These are phyloP conservation scores for Penicillium parvum DNA, from an alignment of 495 filamentous ascomycete genomes.

Conservation along the genomic window DNA sequence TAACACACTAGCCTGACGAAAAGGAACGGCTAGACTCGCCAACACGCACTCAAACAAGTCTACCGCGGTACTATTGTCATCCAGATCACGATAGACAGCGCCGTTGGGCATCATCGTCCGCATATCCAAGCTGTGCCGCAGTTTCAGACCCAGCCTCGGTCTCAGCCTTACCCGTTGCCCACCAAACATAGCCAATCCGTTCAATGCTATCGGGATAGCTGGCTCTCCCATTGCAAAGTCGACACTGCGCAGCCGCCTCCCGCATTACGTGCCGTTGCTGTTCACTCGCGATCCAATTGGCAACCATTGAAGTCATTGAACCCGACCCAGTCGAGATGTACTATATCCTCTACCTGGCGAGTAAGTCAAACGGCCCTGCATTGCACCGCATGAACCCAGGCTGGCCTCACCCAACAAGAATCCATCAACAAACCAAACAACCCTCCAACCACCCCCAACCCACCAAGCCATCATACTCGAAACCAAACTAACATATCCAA, in stretches of 20 bases:
- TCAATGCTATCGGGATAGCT: constrained; percentile 33
- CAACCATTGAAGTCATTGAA: no score
- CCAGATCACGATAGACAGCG: no score
- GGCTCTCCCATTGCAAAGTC: constrained; percentile 27
- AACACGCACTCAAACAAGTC: background rate
- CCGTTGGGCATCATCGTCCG: constrained; percentile 36
- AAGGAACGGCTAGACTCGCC: no score
- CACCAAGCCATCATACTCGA: background rate
- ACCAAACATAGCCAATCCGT: constrained; percentile 15
- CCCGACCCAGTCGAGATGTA: constrained; percentile 43
- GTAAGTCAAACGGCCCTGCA: constrained; percentile 41
- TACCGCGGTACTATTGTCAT: constrained; percentile 1
- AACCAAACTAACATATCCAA: constrained; percentile 6
- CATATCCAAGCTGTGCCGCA: constrained; percentile 17
- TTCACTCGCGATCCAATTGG: no score
- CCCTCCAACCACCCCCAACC: background rate
- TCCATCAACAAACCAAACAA: constrained; percentile 20
- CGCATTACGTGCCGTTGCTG: constrained; percentile 15
- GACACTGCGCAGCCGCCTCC: constrained; percentile 14
- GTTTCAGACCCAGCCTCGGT: constrained; percentile 5
- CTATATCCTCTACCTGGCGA: constrained; percentile 65
- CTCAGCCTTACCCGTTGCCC: constrained; percentile 22
- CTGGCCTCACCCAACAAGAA: background rate
- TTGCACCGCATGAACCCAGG: background rate
- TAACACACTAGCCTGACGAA: background rate